phyloP scores from a whole-genome alignment of 345 rosid genomes.

The Passiflora organensis region DNA sequence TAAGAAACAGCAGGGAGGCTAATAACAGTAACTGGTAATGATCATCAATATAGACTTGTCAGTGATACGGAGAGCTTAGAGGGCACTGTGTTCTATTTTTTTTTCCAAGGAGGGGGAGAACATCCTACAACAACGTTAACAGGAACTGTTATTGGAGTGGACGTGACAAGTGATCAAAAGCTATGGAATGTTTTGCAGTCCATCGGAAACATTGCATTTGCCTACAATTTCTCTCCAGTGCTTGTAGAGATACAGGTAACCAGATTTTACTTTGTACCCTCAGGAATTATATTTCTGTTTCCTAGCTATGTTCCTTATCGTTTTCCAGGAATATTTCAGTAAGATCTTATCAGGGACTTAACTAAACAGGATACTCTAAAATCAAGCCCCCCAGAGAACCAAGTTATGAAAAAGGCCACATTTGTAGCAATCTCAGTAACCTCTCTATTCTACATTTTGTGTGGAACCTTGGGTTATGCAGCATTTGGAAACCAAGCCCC shows the following conservation, averaged over 20 bases:
- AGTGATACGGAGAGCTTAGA: too few species aligned
- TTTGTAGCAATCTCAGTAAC: conserved; percentile 1
- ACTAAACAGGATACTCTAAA: conserved; percentile 8
- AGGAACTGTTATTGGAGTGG: conserved; percentile 27
- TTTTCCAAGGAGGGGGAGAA: conserved; percentile 5
- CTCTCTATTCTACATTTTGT: conserved; percentile 1
- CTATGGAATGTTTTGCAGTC: conserved; percentile 16
- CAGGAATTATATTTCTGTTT: too few species aligned
- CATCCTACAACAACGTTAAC: conserved; percentile 37
- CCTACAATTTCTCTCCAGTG: conserved; percentile 11
- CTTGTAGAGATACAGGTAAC: conserved; percentile 21
- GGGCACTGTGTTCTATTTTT: neutral
- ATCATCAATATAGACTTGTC: neutral
- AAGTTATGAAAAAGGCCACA: conserved; percentile 13
- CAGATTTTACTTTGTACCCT: too few species aligned
- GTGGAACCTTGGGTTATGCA: conserved; percentile 15
- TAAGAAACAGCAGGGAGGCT: too few species aligned
- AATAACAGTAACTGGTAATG: neutral
- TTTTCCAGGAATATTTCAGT: too few species aligned
- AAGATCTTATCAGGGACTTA: too few species aligned
- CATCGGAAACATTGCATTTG: conserved; percentile 19
- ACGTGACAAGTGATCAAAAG: conserved; percentile 33
- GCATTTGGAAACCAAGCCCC: conserved; percentile 11
- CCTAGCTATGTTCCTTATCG: too few species aligned
- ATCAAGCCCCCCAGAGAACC: conserved; percentile 6